A percentile compares a stretch with the other conserved stretches of the same genome.
Evolutionary conservation across 192 early-diverging fungal genomes (phyloP).

Genomic region (Backusella sp.): DNA sequence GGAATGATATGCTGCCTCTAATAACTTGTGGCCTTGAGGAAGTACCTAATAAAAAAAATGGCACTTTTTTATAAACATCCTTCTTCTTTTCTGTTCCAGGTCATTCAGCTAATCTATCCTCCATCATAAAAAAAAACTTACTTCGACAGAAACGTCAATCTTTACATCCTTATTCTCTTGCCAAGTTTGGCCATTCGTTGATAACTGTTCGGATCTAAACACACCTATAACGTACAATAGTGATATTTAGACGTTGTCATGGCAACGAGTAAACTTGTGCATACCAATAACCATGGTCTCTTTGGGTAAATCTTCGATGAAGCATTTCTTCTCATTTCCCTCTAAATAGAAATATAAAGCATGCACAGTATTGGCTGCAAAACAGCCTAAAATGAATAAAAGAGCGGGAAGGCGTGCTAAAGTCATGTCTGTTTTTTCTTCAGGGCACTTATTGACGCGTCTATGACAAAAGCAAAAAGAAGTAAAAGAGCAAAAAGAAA

Average conservation of each 20-base stretch:
- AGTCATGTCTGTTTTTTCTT: background rate
- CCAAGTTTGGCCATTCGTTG: conserved; percentile 55
- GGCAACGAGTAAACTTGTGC: background rate
- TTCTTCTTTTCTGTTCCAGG: background rate
- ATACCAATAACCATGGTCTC: conserved; percentile 83
- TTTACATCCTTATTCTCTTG: conserved; percentile 58
- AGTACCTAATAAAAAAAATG: conserved; percentile 40
- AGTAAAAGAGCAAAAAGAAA: background rate
- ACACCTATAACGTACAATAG: conserved; percentile 36
- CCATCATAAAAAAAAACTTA: conserved; percentile 26
- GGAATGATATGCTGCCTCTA: conserved; percentile 72
- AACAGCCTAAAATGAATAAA: background rate
- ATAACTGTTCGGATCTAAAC: conserved; percentile 85
- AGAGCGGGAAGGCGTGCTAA: background rate
- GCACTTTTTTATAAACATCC: background rate
- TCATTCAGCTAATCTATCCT: background rate
- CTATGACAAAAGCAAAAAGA: background rate
- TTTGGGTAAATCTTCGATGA: conserved; percentile 90
- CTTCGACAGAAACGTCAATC: conserved; percentile 76
- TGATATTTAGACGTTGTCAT: background rate
- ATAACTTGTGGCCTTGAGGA: conserved; percentile 49
- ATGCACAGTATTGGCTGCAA: conserved; percentile 10
- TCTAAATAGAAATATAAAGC: conserved; percentile 94
- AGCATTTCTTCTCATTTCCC: conserved; percentile 86
- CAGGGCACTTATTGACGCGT: background rate